Evolutionary conservation across 768 basidiomycete species (phyloP), one percentile per base, ranked within the genome.

Genomic region (Sistotremastrum suecicum): DNA sequence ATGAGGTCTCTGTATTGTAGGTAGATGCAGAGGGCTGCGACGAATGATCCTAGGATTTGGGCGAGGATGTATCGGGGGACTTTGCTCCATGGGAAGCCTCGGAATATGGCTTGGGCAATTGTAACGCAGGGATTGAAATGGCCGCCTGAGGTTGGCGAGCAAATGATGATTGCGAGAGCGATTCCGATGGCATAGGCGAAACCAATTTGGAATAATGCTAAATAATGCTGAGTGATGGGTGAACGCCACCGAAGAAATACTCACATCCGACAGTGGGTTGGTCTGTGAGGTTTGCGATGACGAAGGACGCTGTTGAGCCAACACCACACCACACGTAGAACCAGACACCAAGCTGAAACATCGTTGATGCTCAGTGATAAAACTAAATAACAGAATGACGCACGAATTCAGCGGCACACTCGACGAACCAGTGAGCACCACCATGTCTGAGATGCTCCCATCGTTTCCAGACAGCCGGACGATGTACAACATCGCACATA

Each of bases 381-480:
- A 5, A n/a, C n/a, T n/a, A n/a, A n/a, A n/a, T n/a, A n/a, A n/a
- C n/a, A n/a, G n/a, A n/a, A n/a, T n/a, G n/a, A 56, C 59, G 56
- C 55, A 80, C 78, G 52, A 65, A 60, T 59, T 84, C 82, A 6
- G 78, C 79, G 37, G 80, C 62, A 51, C 72, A 66, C 56, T 84
- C 76, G 8, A 71, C 61, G 1, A 72, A 44, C 69, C 74, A 69
- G 48, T 79, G 80, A 4, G 67, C 59, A 33, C 66, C 59, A 39
- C 56, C 51, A 57, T 62, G 63, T 42, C 57, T 51, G 5, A 49
- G 42, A 3, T 55, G 51, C 48, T 59, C 56, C 58, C 58, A 59
- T 48, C 37, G 36, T 41, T 44, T 37, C 45, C 45, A 41, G 33
- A 50, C 12, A n/a, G 33, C 45, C n/a, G 53, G 42, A 31, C 58